Evolutionary conservation across 2,329 filamentous ascomycete species (phyloP), one percentile per base, ranked within the genome.

Genomic region (Pyrenochaeta sp.): DNA sequence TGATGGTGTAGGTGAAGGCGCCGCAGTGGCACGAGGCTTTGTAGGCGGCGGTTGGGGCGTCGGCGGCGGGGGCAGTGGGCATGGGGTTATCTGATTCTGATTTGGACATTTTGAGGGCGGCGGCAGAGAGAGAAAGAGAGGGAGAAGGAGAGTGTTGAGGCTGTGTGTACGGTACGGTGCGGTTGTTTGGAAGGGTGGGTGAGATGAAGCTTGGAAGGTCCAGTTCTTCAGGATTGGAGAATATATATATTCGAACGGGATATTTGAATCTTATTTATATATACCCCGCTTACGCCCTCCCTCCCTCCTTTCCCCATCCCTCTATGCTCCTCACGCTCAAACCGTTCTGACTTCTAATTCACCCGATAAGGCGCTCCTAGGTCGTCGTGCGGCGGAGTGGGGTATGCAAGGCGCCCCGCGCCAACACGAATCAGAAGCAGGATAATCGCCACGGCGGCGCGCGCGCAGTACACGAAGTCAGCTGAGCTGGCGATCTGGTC

Each of bases 21-120:
- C 82, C 82, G 71, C 85, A 86, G 69, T 86, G 84, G 67, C 84
- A 86, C 49, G 82, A 81, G 12, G 77, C 83, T 24, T 78, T 74
- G 71, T 86, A 50, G 10, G 12, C 12, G 25, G 55, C 46, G 44
- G 51, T 53, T 10, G 61, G 59, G 15, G 53, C 53, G 19, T 53
- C 34, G 19, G 61, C 32, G 19, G 28, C 46, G 2, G 61, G 58
- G 2, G 52, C 55, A 8, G 47, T 51, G n/a, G 52, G 57, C 10
- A 60, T 27, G 7, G 43, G 22, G 19, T 39, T 7, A 19, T 46
- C 47, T 27, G 44, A 27, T 28, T 59, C 37, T 2, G 22, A 28
- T 13, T 19, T 36, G 28, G 37, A 24, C n/a, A 28, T 52, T 32
- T 34, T 32, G 28, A 47, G 22, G 25, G 25, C 7, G 25, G 15